phyloP scores from a whole-genome alignment of 106 monocot genomes.

The Amphibolis antarctica region DNA sequence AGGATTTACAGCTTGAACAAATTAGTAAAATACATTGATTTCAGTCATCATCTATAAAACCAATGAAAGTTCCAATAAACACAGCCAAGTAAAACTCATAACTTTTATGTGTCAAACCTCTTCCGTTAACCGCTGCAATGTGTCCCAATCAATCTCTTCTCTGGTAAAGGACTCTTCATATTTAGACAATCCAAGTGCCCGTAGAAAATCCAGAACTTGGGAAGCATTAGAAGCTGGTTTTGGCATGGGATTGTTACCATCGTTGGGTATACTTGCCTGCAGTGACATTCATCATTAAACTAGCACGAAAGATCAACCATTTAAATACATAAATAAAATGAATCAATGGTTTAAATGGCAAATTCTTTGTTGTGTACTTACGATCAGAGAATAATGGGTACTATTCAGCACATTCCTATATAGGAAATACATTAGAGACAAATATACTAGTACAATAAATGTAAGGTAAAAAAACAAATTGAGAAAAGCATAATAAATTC shows the following conservation, averaged over 20 bases:
- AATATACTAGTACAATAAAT: too few relatives aligned
- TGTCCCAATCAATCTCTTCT: constrained; percentile 90
- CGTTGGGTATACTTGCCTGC: constrained; percentile 28
- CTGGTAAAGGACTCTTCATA: constrained; percentile 69
- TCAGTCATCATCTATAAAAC: too few relatives aligned
- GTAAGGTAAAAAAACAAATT: too few relatives aligned
- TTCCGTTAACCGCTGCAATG: constrained; percentile 75
- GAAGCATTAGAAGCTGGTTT: constrained; percentile 23
- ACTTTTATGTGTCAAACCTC: constrained; percentile 38
- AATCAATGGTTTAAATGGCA: too few relatives aligned
- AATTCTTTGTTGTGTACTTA: too few relatives aligned
- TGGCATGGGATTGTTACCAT: constrained; percentile 14
- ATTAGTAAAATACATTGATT: neutral
- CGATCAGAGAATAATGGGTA: too few relatives aligned
- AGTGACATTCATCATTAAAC: constrained; percentile 4
- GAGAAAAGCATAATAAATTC: too few relatives aligned
- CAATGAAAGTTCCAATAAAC: neutral
- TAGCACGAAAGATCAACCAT: too few relatives aligned
- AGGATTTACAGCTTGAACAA: neutral
- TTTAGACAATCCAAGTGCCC: constrained; percentile 47
- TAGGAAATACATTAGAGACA: too few relatives aligned
- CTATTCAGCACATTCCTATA: too few relatives aligned
- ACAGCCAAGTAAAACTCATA: neutral
- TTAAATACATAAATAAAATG: too few relatives aligned
- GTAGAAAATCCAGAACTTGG: constrained; percentile 55